Evolutionary conservation across 2,329 filamentous ascomycete genomes (phyloP).

Genomic region (Magnaporthiopsis rhizophila): DNA sequence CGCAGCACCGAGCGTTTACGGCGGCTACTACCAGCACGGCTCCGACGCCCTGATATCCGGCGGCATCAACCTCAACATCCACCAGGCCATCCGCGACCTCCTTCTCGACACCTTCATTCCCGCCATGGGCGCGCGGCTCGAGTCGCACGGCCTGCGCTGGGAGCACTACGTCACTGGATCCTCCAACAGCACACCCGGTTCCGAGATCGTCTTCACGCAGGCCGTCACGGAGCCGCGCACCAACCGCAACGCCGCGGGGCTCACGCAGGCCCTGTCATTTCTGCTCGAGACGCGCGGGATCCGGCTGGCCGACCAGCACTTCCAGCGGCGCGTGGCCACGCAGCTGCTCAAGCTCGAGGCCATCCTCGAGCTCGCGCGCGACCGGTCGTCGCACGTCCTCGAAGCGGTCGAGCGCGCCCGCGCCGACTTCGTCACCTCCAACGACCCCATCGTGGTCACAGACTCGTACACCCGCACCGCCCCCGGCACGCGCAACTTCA

Average conservation of each 20-base stretch:
- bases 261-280: slow-evolving; percentile 2
- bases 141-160: slow-evolving; percentile 3
- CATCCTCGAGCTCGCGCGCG: slow-evolving; percentile 2
- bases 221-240: slow-evolving; percentile 5
- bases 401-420: background rate
- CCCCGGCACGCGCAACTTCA: background rate
- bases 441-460: slow-evolving; percentile 4
- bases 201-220: background rate
- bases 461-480: background rate
- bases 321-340: slow-evolving; percentile 3
- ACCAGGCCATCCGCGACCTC: background rate
- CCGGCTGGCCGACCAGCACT: slow-evolving; percentile 5
- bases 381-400: background rate
- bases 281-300: slow-evolving; percentile 7
- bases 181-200: slow-evolving; percentile 2
- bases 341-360: slow-evolving; percentile 2
- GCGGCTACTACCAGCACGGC: slow-evolving; percentile 4
- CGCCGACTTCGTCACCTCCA: background rate
- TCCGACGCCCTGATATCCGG: slow-evolving; percentile 2
- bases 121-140: background rate
- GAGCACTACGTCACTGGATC: slow-evolving; percentile 5
- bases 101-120: background rate
- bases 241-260: slow-evolving; percentile 2
- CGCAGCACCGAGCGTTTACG: background rate
- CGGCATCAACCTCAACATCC: slow-evolving; percentile 4